Evolutionary conservation across 208 protist species (phyloP).

Genomic region (Trypanosoma mega): DNA sequence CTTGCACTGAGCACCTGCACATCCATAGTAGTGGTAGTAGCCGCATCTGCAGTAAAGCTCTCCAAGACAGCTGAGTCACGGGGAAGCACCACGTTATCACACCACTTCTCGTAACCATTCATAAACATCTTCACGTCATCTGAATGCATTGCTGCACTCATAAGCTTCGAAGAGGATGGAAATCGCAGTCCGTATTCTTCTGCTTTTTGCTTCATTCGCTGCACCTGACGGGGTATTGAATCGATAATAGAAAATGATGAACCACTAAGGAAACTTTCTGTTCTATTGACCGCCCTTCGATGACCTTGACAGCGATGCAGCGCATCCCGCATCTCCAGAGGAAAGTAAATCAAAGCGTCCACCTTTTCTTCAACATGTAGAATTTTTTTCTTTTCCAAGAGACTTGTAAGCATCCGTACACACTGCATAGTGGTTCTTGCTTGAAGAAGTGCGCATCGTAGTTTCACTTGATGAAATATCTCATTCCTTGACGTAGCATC

Average conservation of each 20-base stretch:
- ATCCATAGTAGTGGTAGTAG: too few relatives aligned
- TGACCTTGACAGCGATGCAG: not conserved
- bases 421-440: not conserved
- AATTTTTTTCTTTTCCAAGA: not conserved
- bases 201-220: constrained; percentile 2
- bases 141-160: not conserved
- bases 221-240: constrained; percentile 1
- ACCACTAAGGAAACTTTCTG: not conserved
- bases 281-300: not conserved
- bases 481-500: not conserved
- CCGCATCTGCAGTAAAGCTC: too few relatives aligned
- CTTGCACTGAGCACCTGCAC: constrained; percentile 4
- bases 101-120: too few relatives aligned
- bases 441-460: constrained; percentile 12
- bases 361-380: not conserved
- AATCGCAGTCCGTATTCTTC: constrained; percentile 1
- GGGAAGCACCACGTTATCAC: too few relatives aligned
- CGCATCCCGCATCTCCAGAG: too few relatives aligned
- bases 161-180: constrained; percentile 2
- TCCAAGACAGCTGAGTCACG: too few relatives aligned
- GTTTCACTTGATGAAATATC: not conserved
- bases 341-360: not conserved
- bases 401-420: not conserved
- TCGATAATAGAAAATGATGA: not conserved
- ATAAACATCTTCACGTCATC: not conserved